phyloP scores from a whole-genome alignment of 2,329 filamentous ascomycete species.

The Cladosporium oxysporum region DNA sequence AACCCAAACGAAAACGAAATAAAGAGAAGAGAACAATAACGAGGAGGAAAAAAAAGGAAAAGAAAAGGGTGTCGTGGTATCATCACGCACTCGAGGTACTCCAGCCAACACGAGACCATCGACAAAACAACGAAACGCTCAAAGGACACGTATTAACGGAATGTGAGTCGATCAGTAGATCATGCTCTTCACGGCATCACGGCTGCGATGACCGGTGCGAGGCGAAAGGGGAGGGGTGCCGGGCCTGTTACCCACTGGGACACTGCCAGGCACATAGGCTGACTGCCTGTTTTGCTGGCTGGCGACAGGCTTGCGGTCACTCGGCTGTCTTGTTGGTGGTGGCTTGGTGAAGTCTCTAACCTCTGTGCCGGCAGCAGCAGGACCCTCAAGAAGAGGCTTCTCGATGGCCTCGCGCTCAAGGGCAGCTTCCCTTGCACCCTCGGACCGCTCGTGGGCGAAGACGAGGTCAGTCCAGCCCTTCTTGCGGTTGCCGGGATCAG shows the following conservation, averaged over 20 bases:
- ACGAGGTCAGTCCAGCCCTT: constrained; percentile 61
- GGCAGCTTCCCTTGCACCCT: constrained; percentile 11
- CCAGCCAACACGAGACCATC: background rate
- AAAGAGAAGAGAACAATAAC: background rate
- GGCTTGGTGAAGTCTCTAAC: constrained; percentile 35
- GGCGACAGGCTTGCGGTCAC: constrained; percentile 27
- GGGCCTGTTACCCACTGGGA: constrained; percentile 31
- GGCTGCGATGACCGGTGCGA: constrained; percentile 32
- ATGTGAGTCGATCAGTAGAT: constrained; percentile 33
- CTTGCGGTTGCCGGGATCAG: constrained; percentile 52
- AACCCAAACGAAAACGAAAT: no score
- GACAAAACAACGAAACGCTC: background rate
- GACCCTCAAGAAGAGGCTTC: constrained; percentile 11
- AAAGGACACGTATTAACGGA: background rate
- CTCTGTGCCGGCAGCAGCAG: constrained; percentile 21
- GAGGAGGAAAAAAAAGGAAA: no score
- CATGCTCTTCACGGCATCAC: constrained; percentile 43
- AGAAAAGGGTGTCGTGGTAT: constrained; percentile 8
- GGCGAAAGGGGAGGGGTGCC: constrained; percentile 38
- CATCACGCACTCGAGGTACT: constrained; percentile 6
- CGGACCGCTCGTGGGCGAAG: constrained; percentile 46
- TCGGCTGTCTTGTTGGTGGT: constrained; percentile 15
- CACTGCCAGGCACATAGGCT: constrained; percentile 30
- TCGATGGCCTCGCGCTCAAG: constrained; percentile 15
- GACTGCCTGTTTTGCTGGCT: constrained; percentile 17